phyloP scores from a whole-genome alignment of 306 rosid genomes.

The Prunus mongolica region DNA sequence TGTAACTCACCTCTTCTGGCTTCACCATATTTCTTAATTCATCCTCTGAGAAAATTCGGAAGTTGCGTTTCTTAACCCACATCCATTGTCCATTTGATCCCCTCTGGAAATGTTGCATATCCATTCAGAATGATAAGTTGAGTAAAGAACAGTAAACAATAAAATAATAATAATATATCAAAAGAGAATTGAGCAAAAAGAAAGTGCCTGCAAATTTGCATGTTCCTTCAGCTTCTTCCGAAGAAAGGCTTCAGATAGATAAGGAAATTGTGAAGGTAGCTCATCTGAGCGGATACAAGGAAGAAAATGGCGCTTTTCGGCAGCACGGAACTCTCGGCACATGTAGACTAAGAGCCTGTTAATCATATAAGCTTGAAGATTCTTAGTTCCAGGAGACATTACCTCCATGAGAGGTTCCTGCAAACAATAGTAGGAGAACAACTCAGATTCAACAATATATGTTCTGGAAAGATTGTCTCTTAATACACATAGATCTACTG shows the following conservation, averaged over 20 bases:
- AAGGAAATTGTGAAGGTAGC: conserved; percentile 74
- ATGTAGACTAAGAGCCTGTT: conserved; percentile 77
- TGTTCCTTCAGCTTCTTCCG: conserved; percentile 77
- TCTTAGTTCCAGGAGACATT: conserved; percentile 90
- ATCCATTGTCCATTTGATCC: conserved; percentile 66
- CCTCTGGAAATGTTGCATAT: conserved; percentile 53
- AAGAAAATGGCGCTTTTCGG: conserved; percentile 61
- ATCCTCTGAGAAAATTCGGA: conserved; percentile 77
- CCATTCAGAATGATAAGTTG: conserved; percentile 34
- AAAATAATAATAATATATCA: not conserved
- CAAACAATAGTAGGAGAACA: conserved; percentile 19
- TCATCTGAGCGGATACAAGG: conserved; percentile 66
- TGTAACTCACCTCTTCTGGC: conserved; percentile 83
- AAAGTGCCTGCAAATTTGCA: conserved; percentile 76
- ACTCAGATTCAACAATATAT: not conserved
- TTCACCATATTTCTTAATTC: conserved; percentile 84
- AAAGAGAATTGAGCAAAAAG: not conserved
- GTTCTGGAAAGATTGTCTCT: not conserved
- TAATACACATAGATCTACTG: not conserved
- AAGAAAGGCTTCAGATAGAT: conserved; percentile 68
- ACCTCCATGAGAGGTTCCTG: conserved; percentile 99
- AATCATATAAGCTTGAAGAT: conserved; percentile 83
- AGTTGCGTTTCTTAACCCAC: conserved; percentile 79
- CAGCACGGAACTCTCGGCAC: conserved; percentile 85
- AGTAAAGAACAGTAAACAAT: conserved; percentile 4